Percentiles rank a stretch among this genome's conserved stretches.
phyloP scores from a whole-genome alignment of 305 asterid species.

The Fraxinus greggii region DNA sequence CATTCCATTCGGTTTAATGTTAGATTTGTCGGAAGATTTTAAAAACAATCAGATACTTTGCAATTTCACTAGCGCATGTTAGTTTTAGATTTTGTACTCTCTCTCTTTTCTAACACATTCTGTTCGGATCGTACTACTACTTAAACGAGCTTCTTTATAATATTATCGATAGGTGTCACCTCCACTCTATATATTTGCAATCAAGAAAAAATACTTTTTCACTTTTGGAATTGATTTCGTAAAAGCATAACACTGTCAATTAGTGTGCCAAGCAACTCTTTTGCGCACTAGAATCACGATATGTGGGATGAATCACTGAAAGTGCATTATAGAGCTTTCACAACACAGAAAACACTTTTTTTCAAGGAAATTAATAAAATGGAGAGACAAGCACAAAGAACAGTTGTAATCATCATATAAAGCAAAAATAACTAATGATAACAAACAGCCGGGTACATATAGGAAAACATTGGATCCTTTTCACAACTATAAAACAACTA shows the following conservation, averaged over 20 bases:
- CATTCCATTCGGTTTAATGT: not conserved
- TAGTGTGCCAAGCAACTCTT: not conserved
- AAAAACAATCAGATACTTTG: not conserved
- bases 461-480: conserved; percentile 15
- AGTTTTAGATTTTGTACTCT: not conserved
- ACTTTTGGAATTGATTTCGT: not conserved
- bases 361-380: not conserved
- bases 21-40: not conserved
- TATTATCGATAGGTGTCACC: not conserved
- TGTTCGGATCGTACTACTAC: not conserved
- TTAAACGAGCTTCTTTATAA: not conserved
- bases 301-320: not conserved
- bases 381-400: conserved; percentile 18
- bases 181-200: not conserved
- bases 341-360: not conserved
- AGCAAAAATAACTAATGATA: conserved; percentile 16
- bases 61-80: not conserved
- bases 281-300: not conserved
- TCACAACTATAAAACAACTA: conserved; percentile 9
- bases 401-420: conserved; percentile 24
- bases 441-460: conserved; percentile 39
- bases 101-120: not conserved
- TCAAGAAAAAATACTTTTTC: no score
- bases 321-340: not conserved
- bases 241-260: not conserved